A percentile compares a stretch with the other conserved stretches of the same genome.
Evolutionary conservation across 2,329 filamentous ascomycete genomes (phyloP).

Genomic region (Purpureocillium takamizusanense): DNA sequence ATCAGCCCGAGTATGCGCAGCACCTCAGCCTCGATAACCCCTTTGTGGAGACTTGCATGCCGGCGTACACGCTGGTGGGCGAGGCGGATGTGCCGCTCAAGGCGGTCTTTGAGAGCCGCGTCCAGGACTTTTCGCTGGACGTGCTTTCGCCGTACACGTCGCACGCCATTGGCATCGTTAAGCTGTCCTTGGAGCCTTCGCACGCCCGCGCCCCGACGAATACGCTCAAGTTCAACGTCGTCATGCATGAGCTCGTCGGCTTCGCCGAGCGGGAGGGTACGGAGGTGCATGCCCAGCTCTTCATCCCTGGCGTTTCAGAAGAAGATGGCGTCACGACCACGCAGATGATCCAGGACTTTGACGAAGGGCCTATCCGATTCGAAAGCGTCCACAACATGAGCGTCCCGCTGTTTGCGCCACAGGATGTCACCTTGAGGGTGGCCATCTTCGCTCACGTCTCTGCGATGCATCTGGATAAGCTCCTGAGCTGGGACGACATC

Average conservation of each 20-base stretch:
- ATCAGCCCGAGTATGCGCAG: slow-evolving; percentile 88
- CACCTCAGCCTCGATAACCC: slow-evolving; percentile 90
- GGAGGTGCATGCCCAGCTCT: slow-evolving; percentile 93
- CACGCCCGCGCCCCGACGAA: slow-evolving; percentile 85
- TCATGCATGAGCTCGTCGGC: slow-evolving; percentile 92
- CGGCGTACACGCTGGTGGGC: slow-evolving; percentile 83
- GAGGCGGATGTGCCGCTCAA: slow-evolving; percentile 88
- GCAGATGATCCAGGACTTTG: slow-evolving; percentile 87
- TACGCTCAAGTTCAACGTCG: slow-evolving; percentile 94
- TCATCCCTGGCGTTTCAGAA: slow-evolving; percentile 82
- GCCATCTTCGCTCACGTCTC: slow-evolving; percentile 89
- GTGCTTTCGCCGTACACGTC: slow-evolving; percentile 88
- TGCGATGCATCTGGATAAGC: slow-evolving; percentile 89
- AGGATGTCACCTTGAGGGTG: slow-evolving; percentile 68
- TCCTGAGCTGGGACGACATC: slow-evolving; percentile 98
- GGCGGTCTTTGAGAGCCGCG: slow-evolving; percentile 87
- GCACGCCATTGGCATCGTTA: slow-evolving; percentile 82
- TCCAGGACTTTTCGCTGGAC: slow-evolving; percentile 89
- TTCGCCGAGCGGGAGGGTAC: slow-evolving; percentile 95
- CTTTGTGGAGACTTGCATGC: slow-evolving; percentile 84
- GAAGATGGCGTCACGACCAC: slow-evolving; percentile 90
- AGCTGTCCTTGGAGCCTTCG: slow-evolving; percentile 85
- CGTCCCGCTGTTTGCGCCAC: slow-evolving; percentile 64
- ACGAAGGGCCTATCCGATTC: slow-evolving; percentile 85
- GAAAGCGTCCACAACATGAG: slow-evolving; percentile 99